Base-by-base conservation (phyloP, 805 yeast species). In the Lipomyces yamanashiensis region DNA sequence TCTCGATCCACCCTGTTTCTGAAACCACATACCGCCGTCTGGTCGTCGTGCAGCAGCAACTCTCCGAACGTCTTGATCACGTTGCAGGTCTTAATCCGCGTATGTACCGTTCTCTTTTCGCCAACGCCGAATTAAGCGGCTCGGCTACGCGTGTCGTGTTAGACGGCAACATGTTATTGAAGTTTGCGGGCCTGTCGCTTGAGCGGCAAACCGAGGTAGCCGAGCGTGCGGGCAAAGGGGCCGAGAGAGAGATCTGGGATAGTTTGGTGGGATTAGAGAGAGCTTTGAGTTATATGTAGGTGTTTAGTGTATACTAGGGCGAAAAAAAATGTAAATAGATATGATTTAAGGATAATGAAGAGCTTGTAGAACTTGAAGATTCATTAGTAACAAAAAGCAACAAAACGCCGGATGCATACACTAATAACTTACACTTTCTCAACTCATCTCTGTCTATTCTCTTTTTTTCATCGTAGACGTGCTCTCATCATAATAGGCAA, bases 11-110 rank as follows among this genome's bases (percentile, higher is more conserved):
- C 21, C 98, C 98, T 0, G 78, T 92, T 12, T 78, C 82, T 47
- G 98, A 95, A 73, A 77, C 84, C 2, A 81, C 85, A 12, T 95
- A 91, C 76, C 82, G 97, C 74, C 80, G 96, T 62, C 80, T 95
- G 72, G 90, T 89, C 72, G 87, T 91, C 41, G 78, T 93, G 21
- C 98, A 92, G 73, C 96, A 92, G 75, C 97, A 92, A 71, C 77
- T 95, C 56, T 82, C 83, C 43, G 97, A 92, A 61, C 89, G 89
- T 69, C 89, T 88, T 62, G 80, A 79, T 44, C 92, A 88, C 67
- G 76, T 78, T 62, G 87, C 89, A 56, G 97, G 98, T 0, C 77
- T 95, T 68, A 95, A 93, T 73, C 96, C 97, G 39, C 70, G 77
- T 23, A 69, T 69, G 69, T 72, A 74, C 51, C 48, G 66, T 9